Conservation (phyloP, 2,329 filamentous ascomycete genomes). For the Penicillium digitatum region DNA sequence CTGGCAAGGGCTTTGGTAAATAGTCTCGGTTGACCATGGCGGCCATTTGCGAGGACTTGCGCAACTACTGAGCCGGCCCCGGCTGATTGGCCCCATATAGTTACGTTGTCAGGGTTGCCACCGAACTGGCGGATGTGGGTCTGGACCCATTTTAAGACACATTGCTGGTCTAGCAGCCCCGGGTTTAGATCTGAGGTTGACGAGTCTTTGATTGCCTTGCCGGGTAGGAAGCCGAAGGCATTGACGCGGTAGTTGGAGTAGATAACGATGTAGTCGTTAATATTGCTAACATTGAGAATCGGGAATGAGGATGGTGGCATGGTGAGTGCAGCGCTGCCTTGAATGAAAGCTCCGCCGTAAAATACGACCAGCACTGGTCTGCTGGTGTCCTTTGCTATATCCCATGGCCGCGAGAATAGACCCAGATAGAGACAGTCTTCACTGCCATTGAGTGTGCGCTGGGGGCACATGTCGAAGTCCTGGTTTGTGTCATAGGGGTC, state of each 20-base stretch:
- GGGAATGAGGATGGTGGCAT: conserved; percentile 57
- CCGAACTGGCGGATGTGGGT: conserved; percentile 53
- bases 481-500: conserved; percentile 54
- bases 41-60: conserved; percentile 48
- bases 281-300: conserved; percentile 52
- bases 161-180: conserved; percentile 52
- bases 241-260: conserved; percentile 56
- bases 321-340: conserved; percentile 53
- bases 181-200: conserved; percentile 49
- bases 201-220: conserved; percentile 46
- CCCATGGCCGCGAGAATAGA: conserved; percentile 58
- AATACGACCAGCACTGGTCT: conserved; percentile 59
- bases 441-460: conserved; percentile 53
- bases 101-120: conserved; percentile 51
- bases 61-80: conserved; percentile 46
- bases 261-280: conserved; percentile 52
- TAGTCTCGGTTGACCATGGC: conserved; percentile 41
- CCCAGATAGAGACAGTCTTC: conserved; percentile 62
- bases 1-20: conserved; percentile 52
- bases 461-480: conserved; percentile 56
- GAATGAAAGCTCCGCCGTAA: conserved; percentile 60
- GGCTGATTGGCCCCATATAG: conserved; percentile 55
- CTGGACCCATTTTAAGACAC: conserved; percentile 53
- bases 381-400: conserved; percentile 25
- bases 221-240: conserved; percentile 55